Conservation (phyloP, 495 filamentous ascomycete genomes). For the Aspergillus olivimuriae region DNA sequence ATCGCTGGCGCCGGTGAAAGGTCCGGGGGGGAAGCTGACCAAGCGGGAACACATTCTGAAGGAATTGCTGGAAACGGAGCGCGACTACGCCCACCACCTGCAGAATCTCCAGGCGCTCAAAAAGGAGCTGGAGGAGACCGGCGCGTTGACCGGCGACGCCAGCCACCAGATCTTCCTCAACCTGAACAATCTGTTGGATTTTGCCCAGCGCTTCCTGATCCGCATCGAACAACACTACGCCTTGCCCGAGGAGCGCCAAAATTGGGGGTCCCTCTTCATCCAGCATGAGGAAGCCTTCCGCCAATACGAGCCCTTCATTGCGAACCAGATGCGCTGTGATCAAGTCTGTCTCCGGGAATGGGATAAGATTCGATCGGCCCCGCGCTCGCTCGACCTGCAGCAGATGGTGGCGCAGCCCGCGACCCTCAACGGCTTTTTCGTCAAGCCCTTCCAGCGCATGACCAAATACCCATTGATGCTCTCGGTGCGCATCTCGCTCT, state of each 20-base stretch:
- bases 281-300: constrained; percentile 73
- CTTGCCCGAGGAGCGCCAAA: constrained; percentile 66
- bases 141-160: constrained; percentile 79
- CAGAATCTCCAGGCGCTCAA: constrained; percentile 92
- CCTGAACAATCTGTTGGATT: constrained; percentile 87
- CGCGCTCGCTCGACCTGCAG: constrained; percentile 47
- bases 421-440: constrained; percentile 75
- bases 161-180: constrained; percentile 96
- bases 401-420: constrained; percentile 58
- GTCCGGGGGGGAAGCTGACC: constrained; percentile 49
- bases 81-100: constrained; percentile 97
- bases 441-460: constrained; percentile 94
- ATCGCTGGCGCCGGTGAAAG: constrained; percentile 37
- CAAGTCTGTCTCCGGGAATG: constrained; percentile 42
- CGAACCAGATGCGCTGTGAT: constrained; percentile 67
- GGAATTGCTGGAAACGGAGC: constrained; percentile 88
- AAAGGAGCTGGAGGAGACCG: constrained; percentile 79
- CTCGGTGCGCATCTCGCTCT: constrained; percentile 49
- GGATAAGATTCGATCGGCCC: constrained; percentile 50
- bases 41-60: constrained; percentile 82
- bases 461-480: constrained; percentile 91
- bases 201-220: constrained; percentile 90
- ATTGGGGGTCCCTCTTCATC: constrained; percentile 86
- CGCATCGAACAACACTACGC: constrained; percentile 92
- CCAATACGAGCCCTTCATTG: constrained; percentile 93